These are phyloP conservation scores for Jackrogersella multiformis DNA, from an alignment of 495 filamentous ascomycete genomes.

Conservation along the genomic window DNA sequence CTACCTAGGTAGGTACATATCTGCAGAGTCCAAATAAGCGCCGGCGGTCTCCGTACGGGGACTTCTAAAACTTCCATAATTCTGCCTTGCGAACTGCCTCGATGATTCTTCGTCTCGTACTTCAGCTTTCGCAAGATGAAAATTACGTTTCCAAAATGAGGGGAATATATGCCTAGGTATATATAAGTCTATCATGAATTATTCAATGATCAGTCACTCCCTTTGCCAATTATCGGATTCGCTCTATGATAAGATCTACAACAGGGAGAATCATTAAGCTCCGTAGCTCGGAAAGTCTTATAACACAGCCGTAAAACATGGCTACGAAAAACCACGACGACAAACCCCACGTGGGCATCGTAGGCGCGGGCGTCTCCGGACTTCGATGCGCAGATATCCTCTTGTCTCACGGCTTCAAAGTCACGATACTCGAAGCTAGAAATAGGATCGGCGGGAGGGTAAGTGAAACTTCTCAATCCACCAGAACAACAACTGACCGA, in stretches of 20 bases:
- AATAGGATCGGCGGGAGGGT: slow-evolving; percentile 76
- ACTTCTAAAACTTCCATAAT: no score
- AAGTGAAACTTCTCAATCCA: slow-evolving; percentile 37
- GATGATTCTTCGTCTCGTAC: not conserved
- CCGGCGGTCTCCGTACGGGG: slow-evolving; percentile 3
- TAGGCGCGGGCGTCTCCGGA: slow-evolving; percentile 74
- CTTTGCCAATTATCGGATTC: not conserved
- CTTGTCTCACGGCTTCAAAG: slow-evolving; percentile 68
- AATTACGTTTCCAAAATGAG: not conserved
- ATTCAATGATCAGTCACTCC: not conserved
- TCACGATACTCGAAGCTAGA: slow-evolving; percentile 77
- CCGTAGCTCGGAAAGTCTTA: not conserved
- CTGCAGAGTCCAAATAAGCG: no score
- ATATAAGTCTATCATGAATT: slow-evolving; percentile 2
- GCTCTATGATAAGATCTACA: not conserved
- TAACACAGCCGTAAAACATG: not conserved
- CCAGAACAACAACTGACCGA: slow-evolving; percentile 12
- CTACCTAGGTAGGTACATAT: no score
- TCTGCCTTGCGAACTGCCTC: slow-evolving; percentile 23
- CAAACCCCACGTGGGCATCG: slow-evolving; percentile 66
- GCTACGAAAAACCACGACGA: not conserved
- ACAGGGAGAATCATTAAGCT: not conserved
- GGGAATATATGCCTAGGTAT: no score
- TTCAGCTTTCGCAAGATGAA: not conserved
- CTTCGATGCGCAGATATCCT: slow-evolving; percentile 76